These are phyloP conservation scores for Geranomyces michiganensis DNA, from an alignment of 192 early-diverging fungal species.

Conservation along the genomic window DNA sequence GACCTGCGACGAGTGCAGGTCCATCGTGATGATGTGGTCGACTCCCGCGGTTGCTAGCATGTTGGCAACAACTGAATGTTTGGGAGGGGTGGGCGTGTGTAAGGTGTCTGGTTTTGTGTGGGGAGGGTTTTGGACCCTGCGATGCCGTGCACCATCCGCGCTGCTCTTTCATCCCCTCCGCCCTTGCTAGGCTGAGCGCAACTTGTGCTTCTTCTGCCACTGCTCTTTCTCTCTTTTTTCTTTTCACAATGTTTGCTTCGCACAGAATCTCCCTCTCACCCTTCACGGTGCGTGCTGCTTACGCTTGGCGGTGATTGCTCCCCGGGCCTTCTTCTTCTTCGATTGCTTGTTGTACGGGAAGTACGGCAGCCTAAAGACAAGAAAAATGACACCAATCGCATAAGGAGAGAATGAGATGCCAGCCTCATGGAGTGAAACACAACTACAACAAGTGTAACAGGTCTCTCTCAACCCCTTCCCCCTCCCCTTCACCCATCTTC, in stretches of 20 bases:
- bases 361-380: constrained; percentile 77
- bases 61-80: constrained; percentile 87
- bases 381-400: neutral
- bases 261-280: too few species aligned
- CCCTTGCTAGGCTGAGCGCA: too few species aligned
- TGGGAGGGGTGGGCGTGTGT: neutral
- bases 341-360: constrained; percentile 97
- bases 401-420: too few species aligned
- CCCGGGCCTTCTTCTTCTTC: constrained; percentile 98
- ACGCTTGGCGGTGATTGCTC: constrained; percentile 93
- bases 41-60: constrained; percentile 93
- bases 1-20: constrained; percentile 91
- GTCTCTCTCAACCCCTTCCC: neutral
- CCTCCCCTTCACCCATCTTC: neutral
- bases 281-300: constrained; percentile 24
- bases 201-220: too few species aligned
- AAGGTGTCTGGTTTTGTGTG: neutral
- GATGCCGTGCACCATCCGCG: too few species aligned
- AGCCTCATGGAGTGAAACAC: neutral
- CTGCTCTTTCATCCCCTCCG: too few species aligned
- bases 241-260: too few species aligned
- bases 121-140: neutral
- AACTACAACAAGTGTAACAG: neutral
- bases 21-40: constrained; percentile 98
- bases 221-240: too few species aligned